Conservation (phyloP, 306 rosid genomes). For the Cicer arietinum region DNA sequence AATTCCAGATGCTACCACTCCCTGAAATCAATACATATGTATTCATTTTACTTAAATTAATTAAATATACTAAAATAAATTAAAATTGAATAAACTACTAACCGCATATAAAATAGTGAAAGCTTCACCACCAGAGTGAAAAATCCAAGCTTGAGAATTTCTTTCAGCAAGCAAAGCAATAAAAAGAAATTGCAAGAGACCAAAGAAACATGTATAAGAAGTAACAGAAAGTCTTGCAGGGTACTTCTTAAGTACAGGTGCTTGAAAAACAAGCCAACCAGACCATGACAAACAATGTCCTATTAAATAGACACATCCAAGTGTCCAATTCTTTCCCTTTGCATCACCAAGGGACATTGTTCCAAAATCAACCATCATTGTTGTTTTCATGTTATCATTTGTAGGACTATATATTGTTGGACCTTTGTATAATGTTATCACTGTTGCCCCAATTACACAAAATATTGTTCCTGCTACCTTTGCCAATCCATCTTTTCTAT, state of each 20-base stretch:
- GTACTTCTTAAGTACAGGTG: slow-evolving; percentile 90
- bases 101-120: slow-evolving; percentile 91
- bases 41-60: too few species aligned
- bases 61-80: too few species aligned
- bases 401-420: slow-evolving; percentile 85
- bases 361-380: slow-evolving; percentile 29
- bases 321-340: slow-evolving; percentile 84
- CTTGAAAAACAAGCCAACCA: slow-evolving; percentile 91
- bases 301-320: slow-evolving; percentile 82
- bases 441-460: slow-evolving; percentile 91
- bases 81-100: not conserved
- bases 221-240: slow-evolving; percentile 98
- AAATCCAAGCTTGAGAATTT: slow-evolving; percentile 83
- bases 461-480: slow-evolving; percentile 74
- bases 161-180: slow-evolving; percentile 77
- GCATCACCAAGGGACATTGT: slow-evolving; percentile 70
- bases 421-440: slow-evolving; percentile 90
- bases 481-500: slow-evolving; percentile 83
- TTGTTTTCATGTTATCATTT: not conserved
- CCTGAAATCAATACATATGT: slow-evolving; percentile 51
- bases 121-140: slow-evolving; percentile 80
- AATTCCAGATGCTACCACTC: slow-evolving; percentile 97
- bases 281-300: slow-evolving; percentile 98
- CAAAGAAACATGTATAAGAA: slow-evolving; percentile 90
- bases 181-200: slow-evolving; percentile 74